Evolutionary conservation across 2,329 filamentous ascomycete species (phyloP).

Genomic region (Colletotrichum sp.): DNA sequence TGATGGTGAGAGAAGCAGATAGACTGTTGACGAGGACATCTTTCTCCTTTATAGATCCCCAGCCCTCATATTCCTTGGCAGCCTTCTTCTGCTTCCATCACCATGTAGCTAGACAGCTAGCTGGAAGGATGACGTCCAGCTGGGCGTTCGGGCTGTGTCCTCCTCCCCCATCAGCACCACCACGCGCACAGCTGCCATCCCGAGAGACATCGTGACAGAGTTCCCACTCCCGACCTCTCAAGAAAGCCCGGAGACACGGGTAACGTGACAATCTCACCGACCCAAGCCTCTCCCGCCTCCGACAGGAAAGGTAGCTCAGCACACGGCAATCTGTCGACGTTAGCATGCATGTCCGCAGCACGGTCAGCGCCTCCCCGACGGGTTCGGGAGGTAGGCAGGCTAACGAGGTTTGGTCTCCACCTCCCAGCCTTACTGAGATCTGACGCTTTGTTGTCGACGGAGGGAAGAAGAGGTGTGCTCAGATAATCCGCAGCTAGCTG

Average conservation of each 20-base stretch:
- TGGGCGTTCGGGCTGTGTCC: not conserved
- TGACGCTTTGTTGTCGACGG: not conserved
- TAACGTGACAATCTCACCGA: not conserved
- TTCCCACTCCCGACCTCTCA: not conserved
- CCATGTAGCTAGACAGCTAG: not conserved
- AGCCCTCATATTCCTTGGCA: no score
- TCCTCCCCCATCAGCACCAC: not conserved
- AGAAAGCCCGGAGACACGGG: rapidly evolving
- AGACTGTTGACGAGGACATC: not conserved
- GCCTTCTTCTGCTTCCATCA: not conserved
- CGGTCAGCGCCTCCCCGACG: not conserved
- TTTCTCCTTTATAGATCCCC: not conserved
- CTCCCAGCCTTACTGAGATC: not conserved
- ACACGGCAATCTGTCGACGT: not conserved
- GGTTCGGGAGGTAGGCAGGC: not conserved
- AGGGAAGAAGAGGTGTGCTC: not conserved
- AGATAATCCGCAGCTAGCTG: not conserved
- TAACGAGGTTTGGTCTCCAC: not conserved
- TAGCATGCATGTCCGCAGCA: not conserved
- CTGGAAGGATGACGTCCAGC: not conserved
- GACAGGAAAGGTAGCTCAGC: not conserved
- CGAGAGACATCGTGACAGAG: not conserved
- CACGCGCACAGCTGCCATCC: not conserved
- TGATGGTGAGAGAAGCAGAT: not conserved
- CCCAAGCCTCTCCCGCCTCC: not conserved